Evolutionary conservation across 2,329 filamentous ascomycete species (phyloP).

Genomic region (Penicillium sp.): DNA sequence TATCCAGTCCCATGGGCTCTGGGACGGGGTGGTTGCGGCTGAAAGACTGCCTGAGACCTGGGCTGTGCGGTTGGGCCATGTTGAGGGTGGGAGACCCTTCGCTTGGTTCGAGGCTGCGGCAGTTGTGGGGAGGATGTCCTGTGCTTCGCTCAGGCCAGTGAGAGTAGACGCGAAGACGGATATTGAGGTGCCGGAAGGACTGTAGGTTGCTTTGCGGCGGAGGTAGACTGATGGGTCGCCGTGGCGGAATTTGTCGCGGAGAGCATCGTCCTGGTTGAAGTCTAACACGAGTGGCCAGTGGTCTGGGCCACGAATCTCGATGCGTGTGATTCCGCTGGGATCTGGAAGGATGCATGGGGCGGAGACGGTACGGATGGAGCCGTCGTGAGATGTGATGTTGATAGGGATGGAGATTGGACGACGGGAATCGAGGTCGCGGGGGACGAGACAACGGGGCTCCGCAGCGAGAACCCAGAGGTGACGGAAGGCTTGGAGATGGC

Average conservation of each 20-base stretch:
- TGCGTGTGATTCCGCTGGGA: slow-evolving; percentile 36
- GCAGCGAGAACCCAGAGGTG: slow-evolving; percentile 96
- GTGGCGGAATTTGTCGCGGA: slow-evolving; percentile 62
- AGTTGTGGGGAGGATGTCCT: slow-evolving; percentile 41
- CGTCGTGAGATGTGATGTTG: slow-evolving; percentile 58
- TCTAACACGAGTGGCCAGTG: slow-evolving; percentile 83
- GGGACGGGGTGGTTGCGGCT: slow-evolving; percentile 31
- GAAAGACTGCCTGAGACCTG: slow-evolving; percentile 20
- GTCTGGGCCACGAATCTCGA: slow-evolving; percentile 48
- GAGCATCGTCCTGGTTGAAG: slow-evolving; percentile 62
- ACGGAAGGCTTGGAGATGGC: slow-evolving; percentile 91
- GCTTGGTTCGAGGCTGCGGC: slow-evolving; percentile 21
- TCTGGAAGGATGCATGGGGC: slow-evolving; percentile 59
- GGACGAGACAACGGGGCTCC: slow-evolving; percentile 82
- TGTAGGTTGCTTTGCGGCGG: slow-evolving; percentile 65
- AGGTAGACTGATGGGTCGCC: slow-evolving; percentile 72
- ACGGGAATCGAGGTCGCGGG: slow-evolving; percentile 80
- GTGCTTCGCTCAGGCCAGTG: slow-evolving; percentile 65
- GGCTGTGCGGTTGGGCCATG: slow-evolving; percentile 23
- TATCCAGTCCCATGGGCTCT: slow-evolving; percentile 68
- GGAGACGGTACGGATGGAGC: slow-evolving; percentile 35
- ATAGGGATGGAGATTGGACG: slow-evolving; percentile 74
- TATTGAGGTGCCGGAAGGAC: slow-evolving; percentile 51
- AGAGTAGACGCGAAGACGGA: slow-evolving; percentile 72
- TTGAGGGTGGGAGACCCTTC: slow-evolving; percentile 26